Conservation (phyloP, 345 rosid species). For the Populus deltoides region DNA sequence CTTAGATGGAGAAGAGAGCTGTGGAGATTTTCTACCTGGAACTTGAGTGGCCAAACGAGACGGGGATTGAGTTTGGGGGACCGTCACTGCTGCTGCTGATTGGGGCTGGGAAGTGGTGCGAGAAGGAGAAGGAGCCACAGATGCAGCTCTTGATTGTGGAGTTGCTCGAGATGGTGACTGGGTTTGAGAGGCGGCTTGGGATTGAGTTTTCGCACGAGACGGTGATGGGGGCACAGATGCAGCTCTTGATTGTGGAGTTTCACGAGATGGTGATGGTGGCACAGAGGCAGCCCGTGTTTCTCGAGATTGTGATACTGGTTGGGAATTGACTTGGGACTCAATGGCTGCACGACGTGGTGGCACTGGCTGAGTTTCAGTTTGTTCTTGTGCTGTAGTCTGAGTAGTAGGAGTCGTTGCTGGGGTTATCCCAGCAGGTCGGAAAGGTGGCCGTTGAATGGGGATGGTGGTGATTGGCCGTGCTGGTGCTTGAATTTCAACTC, state of each 20-base stretch:
- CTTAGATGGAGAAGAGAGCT: slow-evolving; percentile 34
- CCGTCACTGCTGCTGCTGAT: slow-evolving; percentile 10
- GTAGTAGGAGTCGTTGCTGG: slow-evolving; percentile 18
- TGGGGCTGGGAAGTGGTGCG: slow-evolving; percentile 14
- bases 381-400: slow-evolving; percentile 17
- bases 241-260: slow-evolving; percentile 21
- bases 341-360: slow-evolving; percentile 6
- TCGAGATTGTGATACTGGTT: slow-evolving; percentile 25
- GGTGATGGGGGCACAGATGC: slow-evolving; percentile 21
- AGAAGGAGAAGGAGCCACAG: slow-evolving; percentile 22
- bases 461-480: not conserved
- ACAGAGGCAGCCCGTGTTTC: slow-evolving; percentile 12
- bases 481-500: slow-evolving; percentile 28
- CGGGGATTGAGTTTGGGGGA: slow-evolving; percentile 27
- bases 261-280: slow-evolving; percentile 30
- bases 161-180: slow-evolving; percentile 32
- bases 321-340: slow-evolving; percentile 15
- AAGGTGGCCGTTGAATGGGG: slow-evolving; percentile 36
- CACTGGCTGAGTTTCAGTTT: slow-evolving; percentile 22
- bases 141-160: slow-evolving; percentile 22
- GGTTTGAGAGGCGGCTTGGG: slow-evolving; percentile 23
- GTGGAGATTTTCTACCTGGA: slow-evolving; percentile 20
- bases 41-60: slow-evolving; percentile 19
- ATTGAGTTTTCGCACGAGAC: slow-evolving; percentile 1
- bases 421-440: slow-evolving; percentile 45